Evolutionary conservation across 306 rosid species (phyloP), one percentile per base, ranked within the genome.

Genomic region (Ziziphus jujuba): DNA sequence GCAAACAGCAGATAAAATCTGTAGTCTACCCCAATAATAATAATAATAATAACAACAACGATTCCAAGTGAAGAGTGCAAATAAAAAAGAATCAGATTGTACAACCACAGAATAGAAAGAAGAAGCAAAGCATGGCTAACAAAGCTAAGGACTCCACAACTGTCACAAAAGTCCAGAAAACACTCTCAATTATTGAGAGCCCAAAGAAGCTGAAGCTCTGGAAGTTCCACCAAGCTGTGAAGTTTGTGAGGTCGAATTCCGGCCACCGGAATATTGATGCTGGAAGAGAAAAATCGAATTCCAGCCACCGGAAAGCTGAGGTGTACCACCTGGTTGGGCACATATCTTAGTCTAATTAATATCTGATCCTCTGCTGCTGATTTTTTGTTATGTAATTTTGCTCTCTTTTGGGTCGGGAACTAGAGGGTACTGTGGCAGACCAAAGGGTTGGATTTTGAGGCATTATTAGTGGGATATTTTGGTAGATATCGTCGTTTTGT

Each of bases 31-130:
- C n/a, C n/a, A n/a, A n/a, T n/a, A n/a, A n/a, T n/a, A n/a, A n/a
- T n/a, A n/a, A n/a, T n/a, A 28, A 28, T 28, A 28, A 28, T 1
- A 1, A 28, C 2, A 28, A 1, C 2, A 28, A 28, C 33, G 3
- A 2, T 1, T 28, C 33, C 2, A 28, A 28, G 33, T 28, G 33
- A 28, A 28, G 33, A 4, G 33, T 28, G 4, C 33, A 28, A 28
- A 50, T 64, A 72, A 62, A 25, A 15, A 17, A 7, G 55, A 45
- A 53, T 82, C 75, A 84, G 66, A 84, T 74, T 10, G 89, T 84
- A 69, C 85, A 84, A 24, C 89, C 89, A 48, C 89, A 84, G 59
- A 77, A 84, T 31, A 84, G n/a, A 58, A 81, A 81, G 78, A 81
- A 84, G 75, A 55, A 84, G 75, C 84, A 84, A 56, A 84, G 79